Conservation (phyloP, 2,329 filamentous ascomycete species). For the Zymoseptoria passerinii region DNA sequence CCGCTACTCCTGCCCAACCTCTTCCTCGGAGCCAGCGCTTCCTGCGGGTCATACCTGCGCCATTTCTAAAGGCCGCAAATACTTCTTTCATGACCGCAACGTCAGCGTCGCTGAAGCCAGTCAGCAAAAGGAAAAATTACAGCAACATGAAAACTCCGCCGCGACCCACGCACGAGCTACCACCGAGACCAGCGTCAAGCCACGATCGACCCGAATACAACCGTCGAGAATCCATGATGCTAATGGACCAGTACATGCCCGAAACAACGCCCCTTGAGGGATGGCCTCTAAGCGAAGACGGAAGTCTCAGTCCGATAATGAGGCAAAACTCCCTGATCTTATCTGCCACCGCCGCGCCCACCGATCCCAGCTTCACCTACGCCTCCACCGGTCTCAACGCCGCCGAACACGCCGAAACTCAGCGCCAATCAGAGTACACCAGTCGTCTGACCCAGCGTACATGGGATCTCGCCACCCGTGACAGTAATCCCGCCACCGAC, state of each 20-base stretch:
- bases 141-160: slow-evolving; percentile 10
- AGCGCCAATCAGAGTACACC: slow-evolving; percentile 71
- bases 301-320: slow-evolving; percentile 3
- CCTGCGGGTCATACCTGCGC: slow-evolving; percentile 78
- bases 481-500: slow-evolving; percentile 90
- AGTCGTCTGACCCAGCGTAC: slow-evolving; percentile 81
- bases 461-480: slow-evolving; percentile 84
- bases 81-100: slow-evolving; percentile 91
- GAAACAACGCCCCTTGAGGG: slow-evolving; percentile 27
- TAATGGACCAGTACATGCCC: slow-evolving; percentile 42
- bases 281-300: slow-evolving; percentile 17
- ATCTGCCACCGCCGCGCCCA: slow-evolving; percentile 27
- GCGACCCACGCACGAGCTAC: slow-evolving; percentile 5
- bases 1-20: too few species aligned
- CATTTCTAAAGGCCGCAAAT: slow-evolving; percentile 88
- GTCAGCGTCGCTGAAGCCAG: slow-evolving; percentile 45
- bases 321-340: slow-evolving; percentile 21
- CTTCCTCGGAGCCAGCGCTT: slow-evolving; percentile 89
- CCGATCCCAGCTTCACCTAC: slow-evolving; percentile 37
- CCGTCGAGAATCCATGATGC: slow-evolving; percentile 40
- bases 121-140: slow-evolving; percentile 19
- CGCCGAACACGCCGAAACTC: slow-evolving; percentile 57
- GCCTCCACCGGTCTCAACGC: slow-evolving; percentile 32
- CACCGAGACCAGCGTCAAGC: slow-evolving; percentile 16
- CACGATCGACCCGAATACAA: slow-evolving; percentile 24